Evolutionary conservation across 345 rosid genomes (phyloP).

Genomic region (Passiflora organensis): DNA sequence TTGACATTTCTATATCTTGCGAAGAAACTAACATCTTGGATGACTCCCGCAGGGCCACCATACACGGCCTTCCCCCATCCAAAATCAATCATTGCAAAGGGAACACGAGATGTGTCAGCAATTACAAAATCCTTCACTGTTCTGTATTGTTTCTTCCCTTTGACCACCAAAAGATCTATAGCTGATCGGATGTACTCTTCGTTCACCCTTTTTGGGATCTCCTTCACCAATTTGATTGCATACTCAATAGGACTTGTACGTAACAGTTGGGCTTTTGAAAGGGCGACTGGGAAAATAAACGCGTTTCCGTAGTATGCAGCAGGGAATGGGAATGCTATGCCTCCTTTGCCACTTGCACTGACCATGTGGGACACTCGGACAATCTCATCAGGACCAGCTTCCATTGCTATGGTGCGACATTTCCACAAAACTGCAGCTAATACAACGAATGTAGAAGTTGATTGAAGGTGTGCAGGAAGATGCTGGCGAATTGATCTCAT

Average conservation of each 20-base stretch:
- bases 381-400: slow-evolving; percentile 1
- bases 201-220: slow-evolving; percentile 11
- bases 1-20: background rate
- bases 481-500: slow-evolving; percentile 1
- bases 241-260: slow-evolving; percentile 20
- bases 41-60: slow-evolving; percentile 11
- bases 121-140: background rate
- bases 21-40: background rate
- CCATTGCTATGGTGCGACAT: slow-evolving; percentile 9
- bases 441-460: slow-evolving; percentile 8
- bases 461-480: slow-evolving; percentile 2
- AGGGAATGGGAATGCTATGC: background rate
- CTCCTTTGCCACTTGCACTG: background rate
- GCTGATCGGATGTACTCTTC: slow-evolving; percentile 16
- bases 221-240: slow-evolving; percentile 8
- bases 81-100: slow-evolving; percentile 8
- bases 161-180: slow-evolving; percentile 11
- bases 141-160: background rate
- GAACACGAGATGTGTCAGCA: background rate
- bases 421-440: slow-evolving; percentile 16
- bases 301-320: slow-evolving; percentile 36
- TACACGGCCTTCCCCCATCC: slow-evolving; percentile 22
- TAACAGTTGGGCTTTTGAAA: slow-evolving; percentile 15
- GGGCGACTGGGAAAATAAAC: slow-evolving; percentile 20
- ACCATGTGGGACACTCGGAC: background rate